Conservation (phyloP, 805 yeast genomes). For the Blastobotrys americana region DNA sequence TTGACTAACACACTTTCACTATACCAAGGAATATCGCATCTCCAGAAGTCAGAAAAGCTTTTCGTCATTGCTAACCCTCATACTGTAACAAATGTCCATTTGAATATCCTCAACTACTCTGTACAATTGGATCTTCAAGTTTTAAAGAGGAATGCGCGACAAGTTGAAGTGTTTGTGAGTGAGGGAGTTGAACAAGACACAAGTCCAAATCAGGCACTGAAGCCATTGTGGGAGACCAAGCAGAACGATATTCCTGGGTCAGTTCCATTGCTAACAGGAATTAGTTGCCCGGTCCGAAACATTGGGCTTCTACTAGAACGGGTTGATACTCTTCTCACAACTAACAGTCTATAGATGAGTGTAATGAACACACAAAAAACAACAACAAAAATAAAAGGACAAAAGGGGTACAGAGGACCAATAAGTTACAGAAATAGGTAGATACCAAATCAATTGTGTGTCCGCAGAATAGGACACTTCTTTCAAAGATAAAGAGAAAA, state of each 20-base stretch:
- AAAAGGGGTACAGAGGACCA: no score
- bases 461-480: no score
- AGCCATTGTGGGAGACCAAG: conserved; percentile 10
- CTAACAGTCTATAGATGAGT: not conserved
- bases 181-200: conserved; percentile 3
- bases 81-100: conserved; percentile 13
- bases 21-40: conserved; percentile 17
- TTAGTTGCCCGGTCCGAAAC: conserved; percentile 18
- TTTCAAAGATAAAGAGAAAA: no score
- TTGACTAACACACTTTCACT: conserved; percentile 26
- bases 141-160: conserved; percentile 18
- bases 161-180: conserved; percentile 15
- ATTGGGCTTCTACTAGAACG: conserved; percentile 5
- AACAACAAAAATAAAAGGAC: no score
- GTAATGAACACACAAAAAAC: no score
- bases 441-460: no score
- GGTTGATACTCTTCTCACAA: not conserved
- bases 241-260: conserved; percentile 10
- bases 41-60: conserved; percentile 3
- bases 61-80: conserved; percentile 22
- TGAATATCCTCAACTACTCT: conserved; percentile 6
- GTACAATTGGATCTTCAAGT: conserved; percentile 5
- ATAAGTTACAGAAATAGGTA: no score
- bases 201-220: not conserved
- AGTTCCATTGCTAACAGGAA: conserved; percentile 21